Percentiles rank a stretch among this genome's conserved stretches.
Conservation (phyloP, 1,284 basidiomycete genomes). For the Afroboletus lepidellus region DNA sequence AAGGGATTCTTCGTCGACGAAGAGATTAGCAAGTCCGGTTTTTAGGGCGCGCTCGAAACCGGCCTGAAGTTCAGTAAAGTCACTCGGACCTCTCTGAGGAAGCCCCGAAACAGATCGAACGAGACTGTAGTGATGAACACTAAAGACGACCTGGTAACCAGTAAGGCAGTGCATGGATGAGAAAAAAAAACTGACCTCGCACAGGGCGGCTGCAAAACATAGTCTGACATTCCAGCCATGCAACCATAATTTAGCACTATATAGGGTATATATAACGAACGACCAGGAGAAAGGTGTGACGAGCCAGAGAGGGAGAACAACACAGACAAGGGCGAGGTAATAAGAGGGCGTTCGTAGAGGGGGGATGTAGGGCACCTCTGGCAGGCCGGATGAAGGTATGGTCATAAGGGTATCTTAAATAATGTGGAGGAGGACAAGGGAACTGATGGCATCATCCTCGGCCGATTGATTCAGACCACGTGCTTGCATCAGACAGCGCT, state of each 20-base stretch:
- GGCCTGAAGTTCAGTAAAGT: constrained; percentile 54
- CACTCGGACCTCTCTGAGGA: constrained; percentile 45
- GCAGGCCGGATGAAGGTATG: constrained; percentile 28
- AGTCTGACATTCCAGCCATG: constrained; percentile 39
- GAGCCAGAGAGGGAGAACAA: constrained; percentile 72
- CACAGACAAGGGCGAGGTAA: constrained; percentile 54
- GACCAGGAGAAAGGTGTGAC: constrained; percentile 69
- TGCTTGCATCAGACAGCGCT: neutral
- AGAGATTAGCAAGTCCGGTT: constrained; percentile 52
- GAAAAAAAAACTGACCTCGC: constrained; percentile 48
- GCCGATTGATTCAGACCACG: neutral
- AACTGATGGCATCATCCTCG: neutral
- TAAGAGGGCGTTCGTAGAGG: constrained; percentile 48
- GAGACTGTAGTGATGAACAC: constrained; percentile 65
- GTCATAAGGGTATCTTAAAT: neutral
- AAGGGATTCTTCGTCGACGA: constrained; percentile 56
- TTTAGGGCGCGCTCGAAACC: constrained; percentile 61
- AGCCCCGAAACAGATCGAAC: constrained; percentile 52
- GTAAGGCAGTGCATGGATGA: neutral
- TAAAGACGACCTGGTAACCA: constrained; percentile 66
- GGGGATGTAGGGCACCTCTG: constrained; percentile 39
- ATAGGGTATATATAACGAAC: constrained; percentile 59
- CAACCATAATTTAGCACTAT: constrained; percentile 43
- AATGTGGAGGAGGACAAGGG: neutral
- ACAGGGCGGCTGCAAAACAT: constrained; percentile 50